Base-by-base conservation (phyloP, 192 early-diverging fungal species). In the Backusella morwellensis region DNA sequence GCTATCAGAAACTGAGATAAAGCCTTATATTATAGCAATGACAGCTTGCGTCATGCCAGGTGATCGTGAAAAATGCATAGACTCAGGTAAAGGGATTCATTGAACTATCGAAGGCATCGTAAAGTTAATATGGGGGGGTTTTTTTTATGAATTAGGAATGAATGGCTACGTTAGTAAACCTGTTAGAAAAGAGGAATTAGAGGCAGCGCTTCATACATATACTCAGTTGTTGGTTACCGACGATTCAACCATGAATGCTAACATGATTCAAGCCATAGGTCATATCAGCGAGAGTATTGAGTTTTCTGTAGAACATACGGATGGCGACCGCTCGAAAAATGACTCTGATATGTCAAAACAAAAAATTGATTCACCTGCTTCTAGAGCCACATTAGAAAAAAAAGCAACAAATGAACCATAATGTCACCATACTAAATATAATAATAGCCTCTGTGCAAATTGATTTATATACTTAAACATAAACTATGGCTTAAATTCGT, bases 111-210 rank as follows among this genome's bases (percentile, higher is more conserved):
- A 29, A n/a, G 9, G 59, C 12, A 66, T 11, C 12, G 23, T 66
- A n/a, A 2, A 6, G 3, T 66, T 26, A 66, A 21, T 66, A 50
- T 50, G 7, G n/a, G n/a, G n/a, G n/a, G n/a, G 56, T 26, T 1
- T 66, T 26, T 66, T 32, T 66, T 6, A n/a, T 36, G 11, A n/a
- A n/a, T 34, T 68, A 68, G 67, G 67, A 3, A 87, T 87, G 86
- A 87, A 87, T 74, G 84, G 80, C 15, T 87, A 84, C 66, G 81
- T 87, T 0, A 82, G 83, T 68, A 87, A 87, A n/a, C 86, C 86
- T 3, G 80, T 85, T n/a, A 75, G 80, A 54, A 87, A 87, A 69
- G 80, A 87, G 68, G 86, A 87, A 59, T 40, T 87, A 2, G 76
- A 77, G 41, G 38, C 54, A 19, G 52, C 76, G 2, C 38, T 77